A percentile compares a stretch with the other conserved stretches of the same genome.
phyloP scores from a whole-genome alignment of 1,284 basidiomycete genomes.

The Irpex sp. region DNA sequence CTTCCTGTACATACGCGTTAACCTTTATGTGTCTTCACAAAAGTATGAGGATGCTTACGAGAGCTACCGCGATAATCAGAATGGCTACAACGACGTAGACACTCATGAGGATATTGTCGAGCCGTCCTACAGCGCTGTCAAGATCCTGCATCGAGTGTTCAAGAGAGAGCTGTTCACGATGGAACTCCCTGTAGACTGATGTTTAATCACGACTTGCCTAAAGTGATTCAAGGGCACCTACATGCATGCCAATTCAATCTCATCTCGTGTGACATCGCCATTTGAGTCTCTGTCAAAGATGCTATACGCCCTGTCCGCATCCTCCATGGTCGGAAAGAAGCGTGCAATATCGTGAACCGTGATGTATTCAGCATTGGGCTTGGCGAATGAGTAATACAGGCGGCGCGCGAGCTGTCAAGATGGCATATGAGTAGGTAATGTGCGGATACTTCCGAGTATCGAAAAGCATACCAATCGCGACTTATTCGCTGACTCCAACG shows the following conservation, averaged over 20 bases:
- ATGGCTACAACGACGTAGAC: slow-evolving; percentile 65
- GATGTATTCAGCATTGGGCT: slow-evolving; percentile 57
- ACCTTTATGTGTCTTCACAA: slow-evolving; percentile 25
- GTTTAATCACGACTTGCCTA: not conserved
- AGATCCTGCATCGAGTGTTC: slow-evolving; percentile 89
- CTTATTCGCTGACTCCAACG: slow-evolving; percentile 79
- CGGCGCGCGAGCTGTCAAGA: slow-evolving; percentile 66
- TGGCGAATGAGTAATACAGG: slow-evolving; percentile 85
- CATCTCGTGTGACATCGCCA: slow-evolving; percentile 74
- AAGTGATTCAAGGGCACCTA: slow-evolving; percentile 21
- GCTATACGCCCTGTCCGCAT: slow-evolving; percentile 62
- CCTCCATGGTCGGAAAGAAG: slow-evolving; percentile 69
- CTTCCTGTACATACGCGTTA: slow-evolving; percentile 41
- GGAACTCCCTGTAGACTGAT: slow-evolving; percentile 54
- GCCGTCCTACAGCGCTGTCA: slow-evolving; percentile 82
- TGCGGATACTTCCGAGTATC: not conserved
- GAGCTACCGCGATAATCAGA: slow-evolving; percentile 72
- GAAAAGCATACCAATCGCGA: slow-evolving; percentile 58
- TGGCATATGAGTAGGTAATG: not conserved
- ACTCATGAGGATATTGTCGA: slow-evolving; percentile 74
- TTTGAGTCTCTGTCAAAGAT: slow-evolving; percentile 86
- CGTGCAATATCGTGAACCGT: slow-evolving; percentile 69
- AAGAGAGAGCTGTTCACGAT: slow-evolving; percentile 82
- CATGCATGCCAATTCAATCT: slow-evolving; percentile 76
- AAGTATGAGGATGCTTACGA: slow-evolving; percentile 42